These are phyloP conservation scores for Platanthera zijinensis DNA, from an alignment of 106 monocot species.

Conservation along the genomic window DNA sequence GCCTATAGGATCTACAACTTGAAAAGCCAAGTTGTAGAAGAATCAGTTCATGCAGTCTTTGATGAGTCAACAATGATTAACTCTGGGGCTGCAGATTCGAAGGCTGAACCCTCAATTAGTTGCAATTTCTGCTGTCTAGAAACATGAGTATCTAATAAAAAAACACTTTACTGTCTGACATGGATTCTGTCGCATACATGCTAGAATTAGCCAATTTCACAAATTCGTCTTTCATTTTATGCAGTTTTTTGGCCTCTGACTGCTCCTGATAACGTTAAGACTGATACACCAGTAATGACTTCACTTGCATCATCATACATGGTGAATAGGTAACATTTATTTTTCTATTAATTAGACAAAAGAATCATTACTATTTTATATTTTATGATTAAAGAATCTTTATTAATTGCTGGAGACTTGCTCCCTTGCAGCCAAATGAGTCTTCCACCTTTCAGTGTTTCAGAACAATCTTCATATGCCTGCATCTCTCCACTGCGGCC, in stretches of 20 bases:
- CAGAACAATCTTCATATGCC: conserved; percentile 25
- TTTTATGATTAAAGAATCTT: neutral
- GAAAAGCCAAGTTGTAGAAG: too few species aligned
- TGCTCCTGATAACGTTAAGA: conserved; percentile 19
- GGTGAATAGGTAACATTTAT: conserved; percentile 24
- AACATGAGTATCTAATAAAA: too few species aligned
- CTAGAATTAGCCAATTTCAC: too few species aligned
- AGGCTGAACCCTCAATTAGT: too few species aligned
- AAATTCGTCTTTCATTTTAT: neutral
- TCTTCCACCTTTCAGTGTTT: conserved; percentile 11
- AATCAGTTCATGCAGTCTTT: too few species aligned
- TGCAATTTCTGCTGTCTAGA: too few species aligned
- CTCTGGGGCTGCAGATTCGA: too few species aligned
- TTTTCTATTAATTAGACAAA: neutral
- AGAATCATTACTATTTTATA: neutral
- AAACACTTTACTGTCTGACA: too few species aligned
- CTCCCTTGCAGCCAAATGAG: conserved; percentile 24
- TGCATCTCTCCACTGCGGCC: conserved; percentile 23
- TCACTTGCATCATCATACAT: conserved; percentile 27
- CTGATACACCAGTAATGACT: conserved; percentile 15
- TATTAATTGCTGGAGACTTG: neutral
- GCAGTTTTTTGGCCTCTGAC: conserved; percentile 60
- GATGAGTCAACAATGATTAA: too few species aligned
- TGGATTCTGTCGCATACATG: too few species aligned
- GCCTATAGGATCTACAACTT: too few species aligned